Evolutionary conservation across 257 asterid genomes (phyloP).

Genomic region (Avicennia marina): DNA sequence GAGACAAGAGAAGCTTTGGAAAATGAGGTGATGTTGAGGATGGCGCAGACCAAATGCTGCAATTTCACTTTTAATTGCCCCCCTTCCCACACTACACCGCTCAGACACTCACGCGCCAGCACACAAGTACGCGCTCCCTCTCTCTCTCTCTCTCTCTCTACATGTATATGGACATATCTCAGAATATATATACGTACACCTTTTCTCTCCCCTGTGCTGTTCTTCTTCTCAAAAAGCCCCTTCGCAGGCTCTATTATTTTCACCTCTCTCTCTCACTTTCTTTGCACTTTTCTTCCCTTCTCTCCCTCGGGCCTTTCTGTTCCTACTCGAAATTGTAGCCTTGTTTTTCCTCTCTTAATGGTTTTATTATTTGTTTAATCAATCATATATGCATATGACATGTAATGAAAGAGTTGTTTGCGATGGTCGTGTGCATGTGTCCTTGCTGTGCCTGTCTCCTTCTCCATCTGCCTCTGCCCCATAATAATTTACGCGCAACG

Average conservation of each 20-base stretch:
- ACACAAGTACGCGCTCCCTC: slow-evolving; percentile 19
- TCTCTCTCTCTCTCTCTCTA: slow-evolving; percentile 19
- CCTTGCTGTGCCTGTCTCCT: too few relatives aligned
- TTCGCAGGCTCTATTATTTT: slow-evolving; percentile 1
- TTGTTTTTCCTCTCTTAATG: too few relatives aligned
- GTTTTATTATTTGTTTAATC: too few relatives aligned
- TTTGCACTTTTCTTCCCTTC: too few relatives aligned
- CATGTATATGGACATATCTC: background rate
- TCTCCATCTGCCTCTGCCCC: too few relatives aligned
- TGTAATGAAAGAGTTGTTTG: too few relatives aligned
- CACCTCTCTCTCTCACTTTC: too few relatives aligned
- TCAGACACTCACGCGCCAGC: slow-evolving; percentile 35
- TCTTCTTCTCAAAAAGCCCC: slow-evolving; percentile 16
- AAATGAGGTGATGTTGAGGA: slow-evolving; percentile 73
- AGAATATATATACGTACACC: background rate
- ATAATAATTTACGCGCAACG: too few relatives aligned
- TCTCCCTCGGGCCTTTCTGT: too few relatives aligned
- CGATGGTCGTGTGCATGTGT: too few relatives aligned
- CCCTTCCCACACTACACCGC: slow-evolving; percentile 61
- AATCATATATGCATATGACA: too few relatives aligned
- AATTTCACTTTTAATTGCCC: slow-evolving; percentile 58
- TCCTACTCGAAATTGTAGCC: too few relatives aligned
- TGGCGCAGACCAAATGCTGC: slow-evolving; percentile 89
- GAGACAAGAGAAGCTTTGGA: slow-evolving; percentile 76
- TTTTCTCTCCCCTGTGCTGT: background rate